Conservation (phyloP, 1,284 basidiomycete genomes). For the Meira nashicola region DNA sequence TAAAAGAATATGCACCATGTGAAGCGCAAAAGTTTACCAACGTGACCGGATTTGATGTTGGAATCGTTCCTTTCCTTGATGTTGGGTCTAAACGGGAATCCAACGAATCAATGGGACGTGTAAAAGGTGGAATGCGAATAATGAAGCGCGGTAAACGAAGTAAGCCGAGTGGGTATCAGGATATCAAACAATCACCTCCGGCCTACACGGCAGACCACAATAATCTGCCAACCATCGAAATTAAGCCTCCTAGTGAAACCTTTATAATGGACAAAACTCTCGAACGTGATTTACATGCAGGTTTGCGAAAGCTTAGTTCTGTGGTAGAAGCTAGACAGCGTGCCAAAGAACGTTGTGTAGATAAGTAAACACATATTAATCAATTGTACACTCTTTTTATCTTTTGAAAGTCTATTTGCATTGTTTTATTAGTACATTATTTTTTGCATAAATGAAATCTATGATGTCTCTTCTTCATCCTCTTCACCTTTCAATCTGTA, state of each 20-base stretch:
- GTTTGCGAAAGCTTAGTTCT: background rate
- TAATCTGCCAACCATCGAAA: too few relatives aligned
- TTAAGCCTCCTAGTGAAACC: too few relatives aligned
- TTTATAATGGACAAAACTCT: too few relatives aligned
- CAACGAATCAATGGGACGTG: background rate
- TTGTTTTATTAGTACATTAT: background rate
- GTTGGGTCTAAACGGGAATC: background rate
- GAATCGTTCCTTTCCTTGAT: background rate
- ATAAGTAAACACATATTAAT: background rate
- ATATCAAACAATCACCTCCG: background rate
- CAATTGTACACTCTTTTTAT: background rate
- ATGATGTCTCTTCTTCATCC: slow-evolving; percentile 1
- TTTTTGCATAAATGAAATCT: background rate
- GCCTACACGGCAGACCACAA: too few relatives aligned
- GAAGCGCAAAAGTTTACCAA: slow-evolving; percentile 1
- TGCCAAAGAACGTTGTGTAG: slow-evolving; percentile 4
- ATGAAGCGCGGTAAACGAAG: background rate
- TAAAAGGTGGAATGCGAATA: background rate
- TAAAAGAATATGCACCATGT: background rate
- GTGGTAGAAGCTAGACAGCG: slow-evolving; percentile 1
- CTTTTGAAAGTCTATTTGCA: background rate
- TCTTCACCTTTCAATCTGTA: slow-evolving; percentile 3
- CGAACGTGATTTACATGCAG: too few relatives aligned
- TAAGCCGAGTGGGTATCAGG: too few relatives aligned
- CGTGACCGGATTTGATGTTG: slow-evolving; percentile 3